Base-by-base conservation (phyloP, 2,329 filamentous ascomycete species). In the Stachybotrys elegans region DNA sequence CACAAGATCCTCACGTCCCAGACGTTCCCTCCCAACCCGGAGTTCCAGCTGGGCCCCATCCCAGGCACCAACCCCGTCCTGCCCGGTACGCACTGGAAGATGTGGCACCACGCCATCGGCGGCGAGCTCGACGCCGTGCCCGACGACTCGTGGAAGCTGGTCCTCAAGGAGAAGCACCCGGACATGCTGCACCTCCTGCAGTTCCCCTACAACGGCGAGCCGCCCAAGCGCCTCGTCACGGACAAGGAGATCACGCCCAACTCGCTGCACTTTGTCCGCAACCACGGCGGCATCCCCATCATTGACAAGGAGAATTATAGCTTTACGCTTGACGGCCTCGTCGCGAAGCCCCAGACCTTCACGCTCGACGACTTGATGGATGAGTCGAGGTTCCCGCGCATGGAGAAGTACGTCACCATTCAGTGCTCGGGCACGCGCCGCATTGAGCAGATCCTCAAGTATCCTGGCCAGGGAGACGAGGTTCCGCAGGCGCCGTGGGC, bases 371-470 rank as follows among this genome's bases (percentile, higher is more conserved):
- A 86, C 6, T 62, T 87, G 2, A 73, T 78, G 57, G 70, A 86
- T 47, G 80, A 84, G 52, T 63, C 60, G 2, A 57, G 66, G 0
- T 86, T 86, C 53, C 79, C 81, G 0, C 76, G 78, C 3, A 70
- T 78, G 53, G 68, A 68, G n/a, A 82, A 75, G 47, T 64, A 72
- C 0, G 72, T 82, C 2, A 83, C 79, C 0, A 73, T 88, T 1
- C 83, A 87, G 57, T 88, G 84, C 57, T 80, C 76, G 1, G 84
- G 84, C 7, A 87, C 82, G 0, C 75, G 83, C 2, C 79, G 84
- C 4, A 75, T 86, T 36, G 83, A 87, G 57, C 84, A 87, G 57
- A 86, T 86, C 34, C 57, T 65, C 22, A 62, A 78, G 42, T 86
- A 86, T 49, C 73, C 80, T 0, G 83, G 84, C 14, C 76, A 87